Conservation (phyloP, 306 rosid genomes). For the Cicer arietinum region DNA sequence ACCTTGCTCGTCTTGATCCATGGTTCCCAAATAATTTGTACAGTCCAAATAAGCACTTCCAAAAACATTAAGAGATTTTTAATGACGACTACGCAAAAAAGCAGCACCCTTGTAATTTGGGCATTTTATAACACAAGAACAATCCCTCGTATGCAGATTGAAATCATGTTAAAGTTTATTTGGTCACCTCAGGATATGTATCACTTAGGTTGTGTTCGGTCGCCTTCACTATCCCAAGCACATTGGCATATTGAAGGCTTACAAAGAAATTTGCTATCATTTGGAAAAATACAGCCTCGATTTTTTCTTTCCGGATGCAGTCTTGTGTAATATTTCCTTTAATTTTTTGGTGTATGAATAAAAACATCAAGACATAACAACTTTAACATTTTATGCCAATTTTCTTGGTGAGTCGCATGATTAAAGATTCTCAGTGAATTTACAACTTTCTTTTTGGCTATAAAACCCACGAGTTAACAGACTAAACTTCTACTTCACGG, state of each 20-base stretch:
- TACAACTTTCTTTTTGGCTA: slow-evolving; percentile 59
- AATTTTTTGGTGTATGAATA: slow-evolving; percentile 19
- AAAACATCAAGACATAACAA: slow-evolving; percentile 31
- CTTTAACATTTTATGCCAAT: slow-evolving; percentile 43
- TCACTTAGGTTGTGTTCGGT: background rate
- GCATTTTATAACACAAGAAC: background rate
- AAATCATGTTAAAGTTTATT: background rate
- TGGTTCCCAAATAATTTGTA: background rate
- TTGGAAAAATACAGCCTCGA: background rate
- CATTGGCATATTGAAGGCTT: background rate
- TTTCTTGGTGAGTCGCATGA: slow-evolving; percentile 41
- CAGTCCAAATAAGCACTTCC: background rate
- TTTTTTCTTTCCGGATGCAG: background rate
- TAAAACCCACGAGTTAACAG: slow-evolving; percentile 32
- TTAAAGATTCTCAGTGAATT: slow-evolving; percentile 57
- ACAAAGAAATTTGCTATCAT: background rate
- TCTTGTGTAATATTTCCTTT: slow-evolving; percentile 22
- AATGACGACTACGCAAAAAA: background rate
- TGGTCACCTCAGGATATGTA: background rate
- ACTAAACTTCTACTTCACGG: slow-evolving; percentile 73
- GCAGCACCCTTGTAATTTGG: background rate
- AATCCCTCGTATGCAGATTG: background rate
- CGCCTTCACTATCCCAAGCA: background rate
- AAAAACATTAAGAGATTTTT: background rate
- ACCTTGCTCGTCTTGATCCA: background rate